Conservation (phyloP, 352 stramenopile genomes). For the Phytophthora rubi region DNA sequence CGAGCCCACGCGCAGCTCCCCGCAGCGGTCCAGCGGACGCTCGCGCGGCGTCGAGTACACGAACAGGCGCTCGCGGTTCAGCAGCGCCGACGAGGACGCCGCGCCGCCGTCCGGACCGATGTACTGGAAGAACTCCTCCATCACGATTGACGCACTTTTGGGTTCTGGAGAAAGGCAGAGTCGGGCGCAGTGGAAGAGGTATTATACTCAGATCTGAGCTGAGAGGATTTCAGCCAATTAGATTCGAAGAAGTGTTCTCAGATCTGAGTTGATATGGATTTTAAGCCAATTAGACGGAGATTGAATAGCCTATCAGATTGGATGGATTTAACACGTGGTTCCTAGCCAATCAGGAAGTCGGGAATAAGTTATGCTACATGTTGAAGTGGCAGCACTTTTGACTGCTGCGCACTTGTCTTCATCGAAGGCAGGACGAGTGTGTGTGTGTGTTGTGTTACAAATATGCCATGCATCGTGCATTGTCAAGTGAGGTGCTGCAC, state of each 20-base stretch:
- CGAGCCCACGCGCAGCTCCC: slow-evolving; percentile 59
- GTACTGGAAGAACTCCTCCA: slow-evolving; percentile 84
- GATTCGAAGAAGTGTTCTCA: background rate
- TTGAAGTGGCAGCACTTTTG: background rate
- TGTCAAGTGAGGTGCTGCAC: slow-evolving; percentile 20
- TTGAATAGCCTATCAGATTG: too few relatives aligned
- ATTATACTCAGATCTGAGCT: too few relatives aligned
- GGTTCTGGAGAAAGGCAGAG: too few relatives aligned
- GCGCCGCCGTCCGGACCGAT: slow-evolving; percentile 44
- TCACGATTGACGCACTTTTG: slow-evolving; percentile 16
- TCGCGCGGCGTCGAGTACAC: slow-evolving; percentile 71
- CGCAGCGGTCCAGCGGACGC: slow-evolving; percentile 63
- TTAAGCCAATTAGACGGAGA: background rate
- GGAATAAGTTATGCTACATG: slow-evolving; percentile 6
- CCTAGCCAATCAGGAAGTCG: background rate
- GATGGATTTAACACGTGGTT: too few relatives aligned
- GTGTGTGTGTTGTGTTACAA: slow-evolving; percentile 15
- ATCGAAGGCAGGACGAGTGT: background rate
- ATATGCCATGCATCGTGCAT: slow-evolving; percentile 25
- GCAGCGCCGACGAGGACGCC: slow-evolving; percentile 22
- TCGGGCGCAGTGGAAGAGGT: too few relatives aligned
- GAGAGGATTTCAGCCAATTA: too few relatives aligned
- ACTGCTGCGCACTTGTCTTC: too few relatives aligned
- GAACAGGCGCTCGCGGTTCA: slow-evolving; percentile 58
- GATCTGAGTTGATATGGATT: slow-evolving; percentile 17